These are phyloP conservation scores for Cladosporium sphaerospermum DNA, from an alignment of 2,329 filamentous ascomycete species.

Conservation along the genomic window DNA sequence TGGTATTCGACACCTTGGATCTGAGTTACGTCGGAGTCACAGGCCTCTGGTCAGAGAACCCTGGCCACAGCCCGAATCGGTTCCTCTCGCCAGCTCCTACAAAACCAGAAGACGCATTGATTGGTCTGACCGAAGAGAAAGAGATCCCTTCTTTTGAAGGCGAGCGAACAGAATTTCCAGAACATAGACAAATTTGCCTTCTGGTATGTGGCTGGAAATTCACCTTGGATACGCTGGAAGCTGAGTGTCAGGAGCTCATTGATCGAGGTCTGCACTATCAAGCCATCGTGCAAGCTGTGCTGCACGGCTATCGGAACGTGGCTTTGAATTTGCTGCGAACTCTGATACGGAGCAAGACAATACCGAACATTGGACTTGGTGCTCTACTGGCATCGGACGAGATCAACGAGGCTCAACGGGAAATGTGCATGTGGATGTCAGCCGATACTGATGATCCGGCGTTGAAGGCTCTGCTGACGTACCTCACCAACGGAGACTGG, in stretches of 20 bases:
- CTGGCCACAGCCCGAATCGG: constrained; percentile 41
- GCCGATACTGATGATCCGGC: constrained; percentile 68
- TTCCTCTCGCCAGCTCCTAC: constrained; percentile 19
- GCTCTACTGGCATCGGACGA: constrained; percentile 44
- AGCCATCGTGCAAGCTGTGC: constrained; percentile 68
- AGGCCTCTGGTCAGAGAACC: constrained; percentile 59
- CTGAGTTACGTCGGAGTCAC: constrained; percentile 69
- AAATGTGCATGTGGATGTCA: constrained; percentile 56
- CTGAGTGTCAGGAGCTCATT: constrained; percentile 46
- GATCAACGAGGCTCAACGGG: constrained; percentile 53
- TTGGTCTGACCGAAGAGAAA: constrained; percentile 57
- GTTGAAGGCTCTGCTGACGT: constrained; percentile 69
- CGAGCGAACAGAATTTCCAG: constrained; percentile 56
- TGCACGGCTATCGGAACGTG: constrained; percentile 62
- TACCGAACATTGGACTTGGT: constrained; percentile 47
- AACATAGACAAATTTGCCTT: constrained; percentile 68
- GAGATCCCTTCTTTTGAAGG: constrained; percentile 59
- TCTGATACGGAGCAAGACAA: constrained; percentile 61
- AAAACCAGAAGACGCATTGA: constrained; percentile 43
- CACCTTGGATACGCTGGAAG: constrained; percentile 46
- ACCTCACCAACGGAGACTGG: constrained; percentile 74
- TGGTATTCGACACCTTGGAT: constrained; percentile 63
- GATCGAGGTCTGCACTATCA: constrained; percentile 59
- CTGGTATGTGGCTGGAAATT: constrained; percentile 68
- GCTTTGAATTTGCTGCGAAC: constrained; percentile 65